phyloP scores from a whole-genome alignment of 352 stramenopile species.

The Phytopythium litorale region DNA sequence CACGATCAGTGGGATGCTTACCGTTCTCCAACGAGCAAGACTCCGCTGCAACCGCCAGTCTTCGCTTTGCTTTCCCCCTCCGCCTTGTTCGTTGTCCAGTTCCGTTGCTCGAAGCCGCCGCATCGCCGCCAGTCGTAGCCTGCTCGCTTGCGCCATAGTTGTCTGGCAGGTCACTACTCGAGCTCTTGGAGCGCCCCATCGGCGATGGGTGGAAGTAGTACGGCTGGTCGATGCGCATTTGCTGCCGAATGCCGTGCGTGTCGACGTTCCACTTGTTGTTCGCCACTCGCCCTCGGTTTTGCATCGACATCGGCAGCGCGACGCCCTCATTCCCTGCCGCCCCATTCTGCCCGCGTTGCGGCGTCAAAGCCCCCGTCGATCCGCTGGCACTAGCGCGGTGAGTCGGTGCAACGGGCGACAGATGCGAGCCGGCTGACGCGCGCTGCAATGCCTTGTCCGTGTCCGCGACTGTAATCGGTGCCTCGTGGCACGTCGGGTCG shows the following conservation, averaged over 20 bases:
- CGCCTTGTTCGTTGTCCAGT: background rate
- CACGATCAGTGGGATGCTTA: background rate
- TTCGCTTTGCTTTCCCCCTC: constrained; percentile 2
- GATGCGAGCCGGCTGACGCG: constrained; percentile 9
- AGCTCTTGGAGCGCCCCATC: constrained; percentile 20
- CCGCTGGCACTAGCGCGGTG: background rate
- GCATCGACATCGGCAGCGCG: constrained; percentile 12
- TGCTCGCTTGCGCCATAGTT: constrained; percentile 21
- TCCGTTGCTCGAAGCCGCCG: background rate
- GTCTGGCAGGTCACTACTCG: constrained; percentile 36
- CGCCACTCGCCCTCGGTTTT: constrained; percentile 33
- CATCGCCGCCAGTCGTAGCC: background rate
- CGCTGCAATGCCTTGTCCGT: constrained; percentile 31
- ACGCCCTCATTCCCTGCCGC: background rate
- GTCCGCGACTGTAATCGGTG: constrained; percentile 22
- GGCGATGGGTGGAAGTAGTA: constrained; percentile 22
- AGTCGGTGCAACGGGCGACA: background rate
- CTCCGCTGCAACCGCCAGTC: background rate
- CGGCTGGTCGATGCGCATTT: constrained; percentile 29
- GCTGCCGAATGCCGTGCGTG: constrained; percentile 50
- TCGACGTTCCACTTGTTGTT: constrained; percentile 77
- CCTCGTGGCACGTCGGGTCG: constrained; percentile 28
- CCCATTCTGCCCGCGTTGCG: background rate
- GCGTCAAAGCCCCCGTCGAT: background rate
- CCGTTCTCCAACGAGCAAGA: constrained; percentile 1